These are phyloP conservation scores for Chaetomium globosum DNA, from an alignment of 2,329 filamentous ascomycete species.

Conservation along the genomic window DNA sequence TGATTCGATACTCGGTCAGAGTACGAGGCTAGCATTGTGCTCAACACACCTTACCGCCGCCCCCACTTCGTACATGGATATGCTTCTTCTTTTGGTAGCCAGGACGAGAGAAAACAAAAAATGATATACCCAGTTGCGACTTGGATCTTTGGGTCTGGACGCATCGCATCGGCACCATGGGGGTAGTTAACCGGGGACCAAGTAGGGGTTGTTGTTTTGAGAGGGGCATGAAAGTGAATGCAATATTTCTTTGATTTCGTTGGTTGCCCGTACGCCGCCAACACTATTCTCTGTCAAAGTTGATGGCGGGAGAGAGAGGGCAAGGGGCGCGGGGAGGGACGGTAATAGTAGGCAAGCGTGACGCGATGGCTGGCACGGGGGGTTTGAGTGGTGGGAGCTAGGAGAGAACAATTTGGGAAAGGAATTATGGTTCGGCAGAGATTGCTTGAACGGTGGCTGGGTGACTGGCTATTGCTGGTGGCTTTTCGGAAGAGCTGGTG, in stretches of 20 bases:
- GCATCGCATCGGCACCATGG: not conserved
- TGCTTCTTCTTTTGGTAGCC: conserved; percentile 4
- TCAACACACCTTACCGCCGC: not conserved
- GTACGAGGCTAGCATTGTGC: not conserved
- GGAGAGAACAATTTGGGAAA: not conserved
- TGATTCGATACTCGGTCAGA: conserved; percentile 31
- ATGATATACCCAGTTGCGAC: conserved; percentile 5
- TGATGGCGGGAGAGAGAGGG: not conserved
- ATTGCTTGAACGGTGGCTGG: not conserved
- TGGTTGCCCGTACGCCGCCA: not conserved
- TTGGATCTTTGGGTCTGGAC: not conserved
- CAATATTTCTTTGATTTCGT: not conserved
- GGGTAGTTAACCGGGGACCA: not conserved
- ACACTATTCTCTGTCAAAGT: not conserved
- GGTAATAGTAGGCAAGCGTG: not conserved
- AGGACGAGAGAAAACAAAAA: not conserved
- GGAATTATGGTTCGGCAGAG: not conserved
- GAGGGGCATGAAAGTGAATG: not conserved
- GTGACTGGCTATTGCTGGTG: not conserved
- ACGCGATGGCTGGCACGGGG: not conserved
- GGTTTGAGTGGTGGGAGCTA: not conserved
- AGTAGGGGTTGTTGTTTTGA: not conserved
- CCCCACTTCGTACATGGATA: conserved; percentile 14
- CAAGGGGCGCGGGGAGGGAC: not conserved
- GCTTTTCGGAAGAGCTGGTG: not conserved